A percentile compares a stretch with the other conserved stretches of the same genome.
phyloP scores from a whole-genome alignment of 805 yeast species.

The Wickerhamiella alocasiicola region DNA sequence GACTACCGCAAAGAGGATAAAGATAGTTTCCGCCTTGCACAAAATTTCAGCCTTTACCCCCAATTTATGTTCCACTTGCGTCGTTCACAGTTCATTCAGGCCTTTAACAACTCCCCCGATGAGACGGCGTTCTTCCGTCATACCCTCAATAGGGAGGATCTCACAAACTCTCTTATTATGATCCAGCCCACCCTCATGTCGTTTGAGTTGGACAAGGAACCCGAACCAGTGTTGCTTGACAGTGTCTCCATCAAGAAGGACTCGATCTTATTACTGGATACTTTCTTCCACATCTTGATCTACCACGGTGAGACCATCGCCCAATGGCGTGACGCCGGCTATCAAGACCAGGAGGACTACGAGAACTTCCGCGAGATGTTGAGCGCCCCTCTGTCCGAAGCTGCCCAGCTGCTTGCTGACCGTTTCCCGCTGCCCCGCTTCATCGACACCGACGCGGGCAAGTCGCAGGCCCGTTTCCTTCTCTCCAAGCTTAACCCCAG shows the following conservation, averaged over 20 bases:
- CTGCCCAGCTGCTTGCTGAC: constrained; percentile 79
- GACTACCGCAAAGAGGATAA: constrained; percentile 84
- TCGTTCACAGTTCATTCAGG: constrained; percentile 90
- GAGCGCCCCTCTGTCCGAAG: constrained; percentile 83
- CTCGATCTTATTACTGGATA: constrained; percentile 75
- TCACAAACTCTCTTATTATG: constrained; percentile 87
- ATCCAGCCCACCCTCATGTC: constrained; percentile 93
- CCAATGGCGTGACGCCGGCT: constrained; percentile 91
- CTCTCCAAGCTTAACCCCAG: constrained; percentile 92
- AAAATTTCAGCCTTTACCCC: constrained; percentile 77
- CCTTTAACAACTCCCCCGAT: constrained; percentile 96
- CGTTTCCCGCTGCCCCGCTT: constrained; percentile 97
- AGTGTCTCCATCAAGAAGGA: constrained; percentile 86
- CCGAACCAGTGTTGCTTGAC: constrained; percentile 82
- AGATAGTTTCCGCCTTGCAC: constrained; percentile 66
- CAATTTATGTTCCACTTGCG: constrained; percentile 93
- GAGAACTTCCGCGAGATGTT: constrained; percentile 76
- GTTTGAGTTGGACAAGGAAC: constrained; percentile 60
- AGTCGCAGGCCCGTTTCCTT: constrained; percentile 94
- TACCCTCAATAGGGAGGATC: constrained; percentile 79
- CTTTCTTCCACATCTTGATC: constrained; percentile 91
- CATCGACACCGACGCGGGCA: constrained; percentile 95
- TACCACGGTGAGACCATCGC: constrained; percentile 93
- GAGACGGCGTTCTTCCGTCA: constrained; percentile 97
- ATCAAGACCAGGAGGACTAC: constrained; percentile 83